These are phyloP conservation scores for Aspergillus awamori DNA, from an alignment of 2,329 filamentous ascomycete genomes.

Conservation along the genomic window DNA sequence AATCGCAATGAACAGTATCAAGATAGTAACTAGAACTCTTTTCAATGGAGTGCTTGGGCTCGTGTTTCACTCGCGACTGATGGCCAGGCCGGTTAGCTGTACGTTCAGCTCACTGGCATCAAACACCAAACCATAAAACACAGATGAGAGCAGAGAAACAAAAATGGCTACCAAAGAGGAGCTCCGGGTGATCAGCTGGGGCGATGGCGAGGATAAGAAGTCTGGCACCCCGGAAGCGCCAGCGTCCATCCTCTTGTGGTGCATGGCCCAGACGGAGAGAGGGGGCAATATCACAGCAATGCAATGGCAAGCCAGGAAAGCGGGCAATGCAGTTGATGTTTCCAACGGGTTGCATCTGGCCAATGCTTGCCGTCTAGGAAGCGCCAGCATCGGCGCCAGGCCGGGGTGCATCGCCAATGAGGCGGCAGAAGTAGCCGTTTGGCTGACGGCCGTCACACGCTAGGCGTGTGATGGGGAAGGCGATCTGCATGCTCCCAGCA, in stretches of 20 bases:
- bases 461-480: slow-evolving; percentile 36
- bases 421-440: slow-evolving; percentile 20
- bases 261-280: slow-evolving; percentile 30
- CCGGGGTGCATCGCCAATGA: slow-evolving; percentile 33
- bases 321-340: slow-evolving; percentile 28
- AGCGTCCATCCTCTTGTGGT: slow-evolving; percentile 21
- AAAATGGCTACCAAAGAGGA: slow-evolving; percentile 16
- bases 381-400: slow-evolving; percentile 34
- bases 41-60: not conserved
- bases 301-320: slow-evolving; percentile 23
- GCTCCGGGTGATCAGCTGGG: slow-evolving; percentile 16
- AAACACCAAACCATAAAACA: slow-evolving; percentile 22
- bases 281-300: slow-evolving; percentile 32
- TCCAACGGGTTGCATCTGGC: slow-evolving; percentile 37
- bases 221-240: slow-evolving; percentile 11
- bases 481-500: slow-evolving; percentile 31
- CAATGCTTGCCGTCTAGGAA: slow-evolving; percentile 38
- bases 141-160: slow-evolving; percentile 16
- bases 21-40: no score
- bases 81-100: slow-evolving; percentile 45
- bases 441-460: slow-evolving; percentile 37
- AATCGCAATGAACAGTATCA: not conserved
- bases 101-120: slow-evolving; percentile 35
- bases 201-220: slow-evolving; percentile 36
- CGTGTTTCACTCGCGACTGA: not conserved